phyloP scores from a whole-genome alignment of 1,284 basidiomycete genomes.

The Ceratobasidium sp. region DNA sequence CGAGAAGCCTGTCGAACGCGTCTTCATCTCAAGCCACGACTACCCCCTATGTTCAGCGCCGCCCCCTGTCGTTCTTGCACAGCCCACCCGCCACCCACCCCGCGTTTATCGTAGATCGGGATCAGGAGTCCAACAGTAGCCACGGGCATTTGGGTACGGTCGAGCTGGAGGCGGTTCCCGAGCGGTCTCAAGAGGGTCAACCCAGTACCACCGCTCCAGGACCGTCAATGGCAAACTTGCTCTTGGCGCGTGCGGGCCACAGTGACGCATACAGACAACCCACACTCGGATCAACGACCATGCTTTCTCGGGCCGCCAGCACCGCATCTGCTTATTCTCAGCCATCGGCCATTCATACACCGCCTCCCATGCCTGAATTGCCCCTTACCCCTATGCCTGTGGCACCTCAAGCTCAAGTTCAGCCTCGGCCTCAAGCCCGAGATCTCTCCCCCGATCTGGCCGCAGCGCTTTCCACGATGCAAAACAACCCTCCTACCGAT shows the following conservation, averaged over 20 bases:
- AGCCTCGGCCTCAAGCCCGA: background rate
- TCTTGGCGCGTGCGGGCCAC: constrained; percentile 6
- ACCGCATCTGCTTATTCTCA: constrained; percentile 30
- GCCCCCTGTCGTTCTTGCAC: constrained; percentile 32
- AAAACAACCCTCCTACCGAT: background rate
- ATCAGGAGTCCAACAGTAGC: constrained; percentile 12
- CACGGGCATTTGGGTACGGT: constrained; percentile 14
- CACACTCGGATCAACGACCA: background rate
- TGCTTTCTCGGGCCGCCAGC: constrained; percentile 28
- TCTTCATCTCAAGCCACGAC: background rate
- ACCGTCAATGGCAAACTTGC: background rate
- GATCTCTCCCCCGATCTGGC: background rate
- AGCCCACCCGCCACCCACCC: constrained; percentile 30
- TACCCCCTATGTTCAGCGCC: constrained; percentile 13
- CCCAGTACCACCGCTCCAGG: background rate
- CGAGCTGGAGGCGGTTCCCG: constrained; percentile 7
- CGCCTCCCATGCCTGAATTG: constrained; percentile 15
- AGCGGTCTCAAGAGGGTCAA: background rate
- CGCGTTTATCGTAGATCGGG: constrained; percentile 20
- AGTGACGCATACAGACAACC: constrained; percentile 27
- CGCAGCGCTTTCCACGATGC: constrained; percentile 5
- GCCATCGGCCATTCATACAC: background rate
- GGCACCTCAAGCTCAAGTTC: background rate
- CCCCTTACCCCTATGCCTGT: background rate
- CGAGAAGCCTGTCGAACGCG: constrained; percentile 5